These are phyloP conservation scores for Arthonia radiata DNA, from an alignment of 495 filamentous ascomycete species.

Conservation along the genomic window DNA sequence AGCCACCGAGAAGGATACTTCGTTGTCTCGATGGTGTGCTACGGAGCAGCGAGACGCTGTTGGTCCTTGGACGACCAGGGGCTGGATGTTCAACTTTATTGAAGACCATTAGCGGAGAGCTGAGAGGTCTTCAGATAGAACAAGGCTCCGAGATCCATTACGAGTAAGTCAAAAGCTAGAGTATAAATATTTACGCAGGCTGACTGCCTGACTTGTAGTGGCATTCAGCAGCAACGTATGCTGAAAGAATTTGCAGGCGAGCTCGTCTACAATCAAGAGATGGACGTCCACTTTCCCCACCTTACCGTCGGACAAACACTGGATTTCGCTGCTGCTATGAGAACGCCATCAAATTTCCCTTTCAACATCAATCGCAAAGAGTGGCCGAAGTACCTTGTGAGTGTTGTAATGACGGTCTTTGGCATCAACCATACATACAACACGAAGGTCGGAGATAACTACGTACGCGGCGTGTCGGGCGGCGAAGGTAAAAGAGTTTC, in stretches of 20 bases:
- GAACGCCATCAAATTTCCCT: conserved; percentile 48
- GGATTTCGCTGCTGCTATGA: conserved; percentile 59
- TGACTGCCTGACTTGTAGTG: no score
- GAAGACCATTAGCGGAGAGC: conserved; percentile 45
- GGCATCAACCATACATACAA: conserved; percentile 56
- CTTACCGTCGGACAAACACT: conserved; percentile 69
- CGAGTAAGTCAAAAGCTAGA: conserved; percentile 15
- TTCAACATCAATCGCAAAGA: conserved; percentile 36
- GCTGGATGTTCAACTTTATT: conserved; percentile 50
- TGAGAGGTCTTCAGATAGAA: conserved; percentile 24
- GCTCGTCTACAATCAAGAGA: conserved; percentile 67
- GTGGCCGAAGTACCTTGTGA: conserved; percentile 46
- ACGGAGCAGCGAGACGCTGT: conserved; percentile 52
- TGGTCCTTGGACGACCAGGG: conserved; percentile 46
- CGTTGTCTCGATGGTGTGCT: conserved; percentile 49
- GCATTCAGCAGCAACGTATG: conserved; percentile 25
- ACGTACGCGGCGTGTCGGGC: conserved; percentile 39
- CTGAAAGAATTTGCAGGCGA: conserved; percentile 41
- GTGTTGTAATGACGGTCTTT: conserved; percentile 60
- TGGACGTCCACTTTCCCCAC: conserved; percentile 58
- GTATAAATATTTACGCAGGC: no score
- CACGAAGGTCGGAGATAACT: conserved; percentile 42
- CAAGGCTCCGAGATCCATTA: conserved; percentile 23
- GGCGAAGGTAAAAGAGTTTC: conserved; percentile 38
- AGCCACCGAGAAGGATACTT: conserved; percentile 43